A percentile compares a stretch with the other conserved stretches of the same genome.
phyloP scores from a whole-genome alignment of 768 basidiomycete genomes.

The Lactarius hengduanensis region DNA sequence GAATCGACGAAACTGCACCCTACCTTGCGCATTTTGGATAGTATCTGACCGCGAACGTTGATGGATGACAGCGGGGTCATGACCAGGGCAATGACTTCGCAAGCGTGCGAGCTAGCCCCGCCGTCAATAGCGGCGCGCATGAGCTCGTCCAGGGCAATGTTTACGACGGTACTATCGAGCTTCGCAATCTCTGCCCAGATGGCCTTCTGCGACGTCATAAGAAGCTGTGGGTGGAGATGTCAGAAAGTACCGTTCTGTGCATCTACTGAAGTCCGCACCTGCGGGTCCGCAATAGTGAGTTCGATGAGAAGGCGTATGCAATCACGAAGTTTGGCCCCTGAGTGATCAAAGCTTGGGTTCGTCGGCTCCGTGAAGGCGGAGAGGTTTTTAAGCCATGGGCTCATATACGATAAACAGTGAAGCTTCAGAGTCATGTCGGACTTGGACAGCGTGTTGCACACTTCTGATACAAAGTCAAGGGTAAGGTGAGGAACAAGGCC shows the following conservation, averaged over 20 bases:
- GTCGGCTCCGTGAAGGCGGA: conserved; percentile 67
- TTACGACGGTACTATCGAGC: conserved; percentile 63
- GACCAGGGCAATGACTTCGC: conserved; percentile 73
- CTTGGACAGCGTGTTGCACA: conserved; percentile 62
- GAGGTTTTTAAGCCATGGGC: conserved; percentile 87
- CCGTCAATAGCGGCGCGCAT: conserved; percentile 82
- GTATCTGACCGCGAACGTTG: conserved; percentile 72
- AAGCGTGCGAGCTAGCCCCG: conserved; percentile 70
- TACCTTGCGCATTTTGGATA: conserved; percentile 78
- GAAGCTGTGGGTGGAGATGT: conserved; percentile 44
- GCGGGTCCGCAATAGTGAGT: conserved; percentile 66
- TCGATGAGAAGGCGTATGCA: conserved; percentile 79
- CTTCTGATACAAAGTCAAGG: conserved; percentile 86
- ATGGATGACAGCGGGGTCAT: conserved; percentile 74
- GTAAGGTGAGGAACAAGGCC: conserved; percentile 78
- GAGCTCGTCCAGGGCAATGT: conserved; percentile 76
- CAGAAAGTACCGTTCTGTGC: not conserved
- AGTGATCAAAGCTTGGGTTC: conserved; percentile 63
- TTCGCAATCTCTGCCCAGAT: conserved; percentile 78
- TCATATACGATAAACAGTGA: conserved; percentile 76
- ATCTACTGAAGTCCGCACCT: conserved; percentile 44
- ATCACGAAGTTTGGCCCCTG: conserved; percentile 74
- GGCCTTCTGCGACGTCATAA: conserved; percentile 62
- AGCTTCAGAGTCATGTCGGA: conserved; percentile 54
- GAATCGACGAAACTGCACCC: conserved; percentile 23